phyloP scores from a whole-genome alignment of 345 rosid species.

The Eucalyptus brandiana region DNA sequence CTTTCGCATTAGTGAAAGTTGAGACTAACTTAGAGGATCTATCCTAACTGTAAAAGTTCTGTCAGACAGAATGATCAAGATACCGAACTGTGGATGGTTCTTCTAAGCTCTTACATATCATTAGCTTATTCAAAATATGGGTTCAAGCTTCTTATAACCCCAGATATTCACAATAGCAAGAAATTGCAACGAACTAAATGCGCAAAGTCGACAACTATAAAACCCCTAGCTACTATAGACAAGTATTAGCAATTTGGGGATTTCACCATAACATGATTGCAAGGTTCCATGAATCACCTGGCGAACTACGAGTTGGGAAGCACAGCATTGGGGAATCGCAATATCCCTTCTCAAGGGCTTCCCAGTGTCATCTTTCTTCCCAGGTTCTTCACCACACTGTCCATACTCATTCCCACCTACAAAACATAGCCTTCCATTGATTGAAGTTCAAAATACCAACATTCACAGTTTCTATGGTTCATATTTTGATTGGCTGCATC shows the following conservation, averaged over 20 bases:
- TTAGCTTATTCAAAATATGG: neutral
- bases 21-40: neutral
- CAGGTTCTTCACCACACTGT: slow-evolving; percentile 99
- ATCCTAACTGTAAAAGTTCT: neutral
- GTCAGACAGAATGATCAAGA: neutral
- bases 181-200: neutral
- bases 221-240: neutral
- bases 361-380: slow-evolving; percentile 70
- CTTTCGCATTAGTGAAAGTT: neutral
- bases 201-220: neutral
- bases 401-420: slow-evolving; percentile 99
- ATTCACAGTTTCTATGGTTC: neutral
- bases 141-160: neutral
- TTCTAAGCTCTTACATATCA: neutral
- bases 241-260: neutral
- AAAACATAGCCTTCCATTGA: neutral
- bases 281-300: slow-evolving; percentile 40
- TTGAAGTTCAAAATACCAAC: neutral
- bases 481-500: neutral
- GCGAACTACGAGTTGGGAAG: slow-evolving; percentile 71
- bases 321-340: slow-evolving; percentile 91
- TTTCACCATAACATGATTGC: neutral
- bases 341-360: slow-evolving; percentile 82
- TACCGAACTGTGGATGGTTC: neutral
- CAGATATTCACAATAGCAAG: neutral